Evolutionary conservation across 208 protist species (phyloP), one percentile per base, ranked within the genome.

Genomic region (Acanthamoeba triangularis): DNA sequence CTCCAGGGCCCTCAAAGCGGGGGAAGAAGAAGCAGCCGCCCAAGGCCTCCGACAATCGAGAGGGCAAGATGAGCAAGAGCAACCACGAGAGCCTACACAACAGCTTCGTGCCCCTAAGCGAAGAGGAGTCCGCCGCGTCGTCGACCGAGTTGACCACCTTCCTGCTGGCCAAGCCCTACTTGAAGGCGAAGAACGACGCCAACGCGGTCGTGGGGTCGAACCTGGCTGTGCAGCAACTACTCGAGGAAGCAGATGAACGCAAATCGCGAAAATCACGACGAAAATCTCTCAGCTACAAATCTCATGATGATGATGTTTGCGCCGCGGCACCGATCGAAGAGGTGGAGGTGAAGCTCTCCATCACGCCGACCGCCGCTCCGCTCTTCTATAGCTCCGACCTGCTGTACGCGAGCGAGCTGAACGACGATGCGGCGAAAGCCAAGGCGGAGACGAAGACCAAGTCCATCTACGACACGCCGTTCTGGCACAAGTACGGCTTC

Each of bases 381-480:
- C 59, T 63, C 59, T 63, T 63, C 59, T 63, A 63, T 28, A 63
- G 59, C 69, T 78, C 69, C 69, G 69, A 78, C n/a, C 35, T 78
- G 3, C 35, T 33, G 18, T 11, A 44, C 69, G 69, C 33, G 69
- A 4, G 13, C 18, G 69, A 78, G 69, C 13, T 78, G 18, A n/a
- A 11, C 18, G 35, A 78, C n/a, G n/a, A n/a, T n/a, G n/a, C n/a
- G 20, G 16, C n/a, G 63, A 72, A 25, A 72, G 63, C 20, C 4
- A 35, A 35, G 63, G 63, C 63, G 8, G 8, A 25, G 65, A 37
- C 65, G 65, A 74, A 74, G 20, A 47, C 69, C 13, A 47, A 28
- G 8, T 78, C 69, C 3, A 3, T 78, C 69, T 44, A 78, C 33
- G 69, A 78, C 35, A 33, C 69, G 2, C n/a, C 18, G 69, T 44